A percentile compares a stretch with the other conserved stretches of the same genome.
Evolutionary conservation across 495 filamentous ascomycete genomes (phyloP).

Genomic region (Aspergillus mulundensis): DNA sequence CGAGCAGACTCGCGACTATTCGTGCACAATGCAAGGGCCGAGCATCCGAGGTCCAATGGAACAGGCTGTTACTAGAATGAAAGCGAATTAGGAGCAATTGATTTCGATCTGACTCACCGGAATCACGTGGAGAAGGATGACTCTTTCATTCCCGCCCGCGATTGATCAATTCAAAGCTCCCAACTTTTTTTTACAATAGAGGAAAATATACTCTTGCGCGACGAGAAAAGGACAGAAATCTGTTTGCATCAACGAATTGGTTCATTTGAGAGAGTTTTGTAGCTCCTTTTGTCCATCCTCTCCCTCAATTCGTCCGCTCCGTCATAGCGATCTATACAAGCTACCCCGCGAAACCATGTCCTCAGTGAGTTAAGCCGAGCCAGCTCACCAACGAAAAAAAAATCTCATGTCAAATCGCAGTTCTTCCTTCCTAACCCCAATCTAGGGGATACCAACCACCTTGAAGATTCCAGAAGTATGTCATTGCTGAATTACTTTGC

Average conservation of each 20-base stretch:
- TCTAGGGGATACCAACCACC: conserved; percentile 72
- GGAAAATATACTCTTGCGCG: not conserved
- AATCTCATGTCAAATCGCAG: conserved; percentile 27
- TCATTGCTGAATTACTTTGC: conserved; percentile 12
- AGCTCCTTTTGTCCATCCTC: conserved; percentile 13
- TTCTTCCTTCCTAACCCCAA: conserved; percentile 90
- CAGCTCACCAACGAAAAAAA: conserved; percentile 2
- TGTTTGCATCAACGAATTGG: not conserved
- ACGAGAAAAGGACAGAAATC: not conserved
- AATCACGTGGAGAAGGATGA: conserved; percentile 16
- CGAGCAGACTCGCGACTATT: not conserved
- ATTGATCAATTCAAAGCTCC: not conserved
- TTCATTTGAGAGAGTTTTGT: not conserved
- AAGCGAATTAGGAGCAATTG: conserved; percentile 5
- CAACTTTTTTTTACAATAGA: conserved; percentile 4
- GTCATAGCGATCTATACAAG: conserved; percentile 4
- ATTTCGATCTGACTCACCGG: conserved; percentile 13
- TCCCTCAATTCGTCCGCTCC: conserved; percentile 7
- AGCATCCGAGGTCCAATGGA: not conserved
- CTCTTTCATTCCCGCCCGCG: not conserved
- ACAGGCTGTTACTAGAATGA: not conserved
- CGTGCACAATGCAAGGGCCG: not conserved
- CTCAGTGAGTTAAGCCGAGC: conserved; percentile 32
- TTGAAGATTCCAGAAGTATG: conserved; percentile 91
- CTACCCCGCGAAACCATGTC: conserved; percentile 32